Base-by-base conservation (phyloP, 225 moss, liverwort and hornwort species). In the Bryoerythrophyllum caledonicum region DNA sequence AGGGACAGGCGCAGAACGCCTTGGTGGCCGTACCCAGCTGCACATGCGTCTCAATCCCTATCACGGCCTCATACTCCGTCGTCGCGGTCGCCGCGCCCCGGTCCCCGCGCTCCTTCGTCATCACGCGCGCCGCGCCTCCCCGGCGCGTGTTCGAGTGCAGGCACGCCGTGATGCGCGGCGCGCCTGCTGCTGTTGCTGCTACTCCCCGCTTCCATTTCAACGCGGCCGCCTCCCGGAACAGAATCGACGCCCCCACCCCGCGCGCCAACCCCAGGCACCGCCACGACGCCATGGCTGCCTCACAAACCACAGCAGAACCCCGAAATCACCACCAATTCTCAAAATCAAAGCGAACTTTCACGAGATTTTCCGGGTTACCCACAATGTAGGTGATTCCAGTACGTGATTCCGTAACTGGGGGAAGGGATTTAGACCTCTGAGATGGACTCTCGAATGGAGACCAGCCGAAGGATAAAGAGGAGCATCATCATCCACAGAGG, bases 31-130 rank as follows among this genome's bases (percentile, higher is more conserved):
- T 95, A 17, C 86, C 90, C 49, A 99, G 65, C 82, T 99, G 97
- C 37, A 99, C 95, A 30, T 99, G 97, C 10, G 97, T 95, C 74
- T 99, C 97, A 59, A 95, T 99, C 26, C 97, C 97, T 65, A 95
- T 99, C 64, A 99, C 95, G 3, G 91, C 93, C 78, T 99, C 97
- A 52, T 93, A 95, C 27, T 92, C 88, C 17, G 82, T 66, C 48
- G 73, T 72, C 48, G 73, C 72, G 15, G 70, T 67, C 56, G 70
- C 44, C 6, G 71, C 40, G 2, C 37, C 62, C 14, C 46, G 71
- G 4, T 24, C 32, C 32, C 32, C 49, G 65, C 67, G 57, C 68
- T 68, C 81, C 49, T 74, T 79, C 25, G 76, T 81, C 63, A 79
- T 65, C 65, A 83, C 81, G 72, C 79, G 79, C 17, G 63, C 26